Evolutionary conservation across 495 filamentous ascomycete genomes (phyloP).

Genomic region (Penicillium desertorum): DNA sequence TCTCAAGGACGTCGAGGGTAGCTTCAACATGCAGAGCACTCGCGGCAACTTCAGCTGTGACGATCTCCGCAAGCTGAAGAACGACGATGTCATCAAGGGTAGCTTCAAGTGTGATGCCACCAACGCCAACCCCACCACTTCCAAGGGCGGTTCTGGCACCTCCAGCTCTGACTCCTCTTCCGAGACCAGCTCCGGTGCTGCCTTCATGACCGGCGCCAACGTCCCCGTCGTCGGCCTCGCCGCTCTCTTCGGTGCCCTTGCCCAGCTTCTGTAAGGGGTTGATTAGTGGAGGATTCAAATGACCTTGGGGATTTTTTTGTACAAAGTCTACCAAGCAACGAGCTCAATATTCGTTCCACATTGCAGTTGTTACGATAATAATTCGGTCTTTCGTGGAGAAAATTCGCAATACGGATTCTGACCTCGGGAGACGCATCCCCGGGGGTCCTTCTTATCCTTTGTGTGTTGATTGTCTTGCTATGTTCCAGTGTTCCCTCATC

Average conservation of each 20-base stretch:
- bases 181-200: conserved; percentile 43
- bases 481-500: conserved; percentile 17
- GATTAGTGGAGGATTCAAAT: conserved; percentile 6
- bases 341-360: conserved; percentile 37
- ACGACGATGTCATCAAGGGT: conserved; percentile 58
- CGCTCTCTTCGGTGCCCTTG: conserved; percentile 44
- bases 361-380: conserved; percentile 51
- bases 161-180: conserved; percentile 37
- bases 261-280: conserved; percentile 48
- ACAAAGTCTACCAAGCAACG: conserved; percentile 40
- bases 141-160: conserved; percentile 41
- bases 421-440: conserved; percentile 26
- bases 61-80: conserved; percentile 44
- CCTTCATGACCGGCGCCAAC: conserved; percentile 40
- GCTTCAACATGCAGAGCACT: conserved; percentile 80
- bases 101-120: conserved; percentile 55
- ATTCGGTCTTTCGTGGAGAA: conserved; percentile 47
- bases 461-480: conserved; percentile 18
- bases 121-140: conserved; percentile 42
- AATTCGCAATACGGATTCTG: conserved; percentile 33
- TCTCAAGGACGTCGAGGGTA: conserved; percentile 75
- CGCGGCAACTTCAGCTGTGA: conserved; percentile 57
- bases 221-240: conserved; percentile 45
- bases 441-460: conserved; percentile 29
- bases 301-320: conserved; percentile 22